Evolutionary conservation across 1,284 basidiomycete genomes (phyloP), one percentile per base, ranked within the genome.

Genomic region (Ustanciosporium gigantosporum): DNA sequence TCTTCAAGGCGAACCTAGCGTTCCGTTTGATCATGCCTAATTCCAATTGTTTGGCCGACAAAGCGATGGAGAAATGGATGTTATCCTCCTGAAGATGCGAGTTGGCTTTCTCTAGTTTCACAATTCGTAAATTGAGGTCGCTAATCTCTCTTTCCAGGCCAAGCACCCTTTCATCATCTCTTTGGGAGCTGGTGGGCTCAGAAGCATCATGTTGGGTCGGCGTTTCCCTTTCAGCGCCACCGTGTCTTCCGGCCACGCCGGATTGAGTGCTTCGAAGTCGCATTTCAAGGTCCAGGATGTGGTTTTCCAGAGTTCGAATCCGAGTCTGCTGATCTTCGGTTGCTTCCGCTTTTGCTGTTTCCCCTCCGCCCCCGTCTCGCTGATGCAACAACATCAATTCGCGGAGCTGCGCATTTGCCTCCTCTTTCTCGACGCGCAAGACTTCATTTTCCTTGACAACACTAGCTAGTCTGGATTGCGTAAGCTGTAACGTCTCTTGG

Each of bases 11-110:
- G 36, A 61, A 53, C 20, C 55, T 22, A 3, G 58, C 61, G 24
- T 57, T 56, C 6, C 68, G 44, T 41, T 74, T 72, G 5, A 71
- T 53, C 55, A 71, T 55, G 5, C 60, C 62, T 25, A 70, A 45
- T 29, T 67, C 72, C 34, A 65, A 45, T 46, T 69, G 49, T 21
- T 67, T 69, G 19, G 70, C 68, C 6, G 43, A 43, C 9, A 73
- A 36, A 2, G 72, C 71, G 19, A 73, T 59, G 15, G 60, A 51
- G 16, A 57, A 70, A 34, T 62, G 48, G 13, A 62, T 20, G 15
- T 65, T 70, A 49, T 72, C 65, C 27, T 55, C 46, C 24, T 55
- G 49, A 7, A 73, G 43, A 29, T 61, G 62, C 4, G 70, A 61
- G 36, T 66, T 67, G 22, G 75, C 73, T 35, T 60, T 44, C 3